A percentile compares a stretch with the other conserved stretches of the same genome.
Evolutionary conservation across 305 asterid species (phyloP).

Genomic region (Stenogyne calaminthoides): DNA sequence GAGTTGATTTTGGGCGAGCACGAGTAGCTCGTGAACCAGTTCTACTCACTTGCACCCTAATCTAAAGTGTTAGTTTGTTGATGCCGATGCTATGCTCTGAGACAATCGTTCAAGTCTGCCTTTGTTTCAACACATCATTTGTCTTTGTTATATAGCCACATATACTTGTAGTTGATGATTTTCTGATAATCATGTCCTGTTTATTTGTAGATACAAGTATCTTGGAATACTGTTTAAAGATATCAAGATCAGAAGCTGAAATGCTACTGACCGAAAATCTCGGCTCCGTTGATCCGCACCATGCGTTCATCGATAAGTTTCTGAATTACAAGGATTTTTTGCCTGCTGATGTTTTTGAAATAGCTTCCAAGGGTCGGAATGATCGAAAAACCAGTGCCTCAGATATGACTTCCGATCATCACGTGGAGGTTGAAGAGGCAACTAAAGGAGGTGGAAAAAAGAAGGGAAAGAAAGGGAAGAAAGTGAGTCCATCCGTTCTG

Average conservation of each 20-base stretch:
- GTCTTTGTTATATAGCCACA: too few species aligned
- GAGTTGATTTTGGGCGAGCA: too few species aligned
- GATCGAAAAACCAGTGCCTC: constrained; percentile 39
- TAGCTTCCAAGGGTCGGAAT: constrained; percentile 53
- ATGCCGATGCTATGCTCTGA: background rate
- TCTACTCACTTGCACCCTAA: too few species aligned
- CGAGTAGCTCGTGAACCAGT: too few species aligned
- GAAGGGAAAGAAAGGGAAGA: constrained; percentile 67
- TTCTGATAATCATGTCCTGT: background rate
- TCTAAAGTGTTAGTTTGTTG: too few species aligned
- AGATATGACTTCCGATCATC: constrained; percentile 14
- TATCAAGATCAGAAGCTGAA: constrained; percentile 79
- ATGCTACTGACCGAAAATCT: constrained; percentile 66
- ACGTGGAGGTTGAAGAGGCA: constrained; percentile 25
- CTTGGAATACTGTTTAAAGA: constrained; percentile 73
- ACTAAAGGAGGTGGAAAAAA: constrained; percentile 50
- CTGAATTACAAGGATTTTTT: constrained; percentile 70
- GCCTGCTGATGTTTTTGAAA: constrained; percentile 67
- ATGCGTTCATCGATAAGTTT: constrained; percentile 76
- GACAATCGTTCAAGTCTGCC: background rate
- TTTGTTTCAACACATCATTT: background rate
- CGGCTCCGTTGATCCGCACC: constrained; percentile 71
- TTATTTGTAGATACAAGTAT: constrained; percentile 69
- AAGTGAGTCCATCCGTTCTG: constrained; percentile 67
- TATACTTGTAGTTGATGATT: background rate